Conservation (phyloP, 495 filamentous ascomycete species). For the Aspergillus homomorphus region DNA sequence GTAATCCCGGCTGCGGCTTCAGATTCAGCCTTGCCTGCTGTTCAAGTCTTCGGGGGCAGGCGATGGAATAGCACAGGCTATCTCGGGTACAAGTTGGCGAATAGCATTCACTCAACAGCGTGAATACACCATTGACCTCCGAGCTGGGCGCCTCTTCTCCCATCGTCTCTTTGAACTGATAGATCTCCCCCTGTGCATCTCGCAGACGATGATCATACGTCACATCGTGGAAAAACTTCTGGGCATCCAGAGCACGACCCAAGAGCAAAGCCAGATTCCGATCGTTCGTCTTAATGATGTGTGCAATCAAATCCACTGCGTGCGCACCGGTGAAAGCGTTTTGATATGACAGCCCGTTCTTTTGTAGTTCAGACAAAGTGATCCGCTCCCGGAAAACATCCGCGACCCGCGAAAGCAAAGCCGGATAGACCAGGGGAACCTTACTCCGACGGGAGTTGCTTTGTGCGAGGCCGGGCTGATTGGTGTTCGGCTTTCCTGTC, state of each 20-base stretch:
- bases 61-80: constrained; percentile 96
- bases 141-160: constrained; percentile 77
- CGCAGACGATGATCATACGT: constrained; percentile 95
- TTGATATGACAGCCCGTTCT: constrained; percentile 97
- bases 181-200: constrained; percentile 87
- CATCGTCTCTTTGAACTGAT: constrained; percentile 92
- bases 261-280: constrained; percentile 90
- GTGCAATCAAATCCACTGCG: constrained; percentile 89
- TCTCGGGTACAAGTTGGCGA: constrained; percentile 95
- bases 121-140: constrained; percentile 95
- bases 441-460: constrained; percentile 49
- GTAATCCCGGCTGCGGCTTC: constrained; percentile 83
- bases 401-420: constrained; percentile 83
- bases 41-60: constrained; percentile 89
- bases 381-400: constrained; percentile 88
- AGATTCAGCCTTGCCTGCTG: constrained; percentile 92
- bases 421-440: constrained; percentile 86
- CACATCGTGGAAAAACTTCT: constrained; percentile 99
- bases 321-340: constrained; percentile 93
- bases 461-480: constrained; percentile 42
- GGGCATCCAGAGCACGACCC: constrained; percentile 92
- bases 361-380: constrained; percentile 76
- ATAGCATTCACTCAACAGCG: constrained; percentile 93
- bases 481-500: constrained; percentile 29
- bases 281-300: constrained; percentile 95